These are phyloP conservation scores for Hericium alpestre DNA, from an alignment of 768 basidiomycete species.

Conservation along the genomic window DNA sequence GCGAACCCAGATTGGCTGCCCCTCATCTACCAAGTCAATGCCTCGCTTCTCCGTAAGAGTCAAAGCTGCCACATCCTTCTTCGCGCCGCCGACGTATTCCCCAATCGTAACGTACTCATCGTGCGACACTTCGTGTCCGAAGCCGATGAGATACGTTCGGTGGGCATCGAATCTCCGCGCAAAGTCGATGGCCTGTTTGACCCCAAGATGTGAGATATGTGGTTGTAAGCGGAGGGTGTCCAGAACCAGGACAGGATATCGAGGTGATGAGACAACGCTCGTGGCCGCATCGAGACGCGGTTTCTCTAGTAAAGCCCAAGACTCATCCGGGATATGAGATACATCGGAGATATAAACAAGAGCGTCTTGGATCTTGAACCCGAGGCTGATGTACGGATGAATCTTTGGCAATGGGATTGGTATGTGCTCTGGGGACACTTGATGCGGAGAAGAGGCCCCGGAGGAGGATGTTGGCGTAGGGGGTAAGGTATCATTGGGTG, in stretches of 20 bases:
- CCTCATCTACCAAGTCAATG: constrained; percentile 37
- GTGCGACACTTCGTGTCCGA: constrained; percentile 68
- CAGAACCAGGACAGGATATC: constrained; percentile 17
- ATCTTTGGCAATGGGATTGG: constrained; percentile 20
- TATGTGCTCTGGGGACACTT: constrained; percentile 2
- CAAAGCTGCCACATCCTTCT: constrained; percentile 13
- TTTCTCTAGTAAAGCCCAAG: constrained; percentile 42
- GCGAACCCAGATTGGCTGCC: constrained; percentile 45
- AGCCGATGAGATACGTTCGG: constrained; percentile 65
- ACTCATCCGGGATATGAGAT: constrained; percentile 64
- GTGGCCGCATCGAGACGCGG: constrained; percentile 15
- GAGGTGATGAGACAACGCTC: not conserved
- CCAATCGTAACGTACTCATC: constrained; percentile 65
- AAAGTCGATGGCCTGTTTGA: constrained; percentile 48
- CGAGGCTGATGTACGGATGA: constrained; percentile 55
- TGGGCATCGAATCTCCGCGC: constrained; percentile 47
- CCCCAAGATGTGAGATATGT: constrained; percentile 64
- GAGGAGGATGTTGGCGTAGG: constrained; percentile 14
- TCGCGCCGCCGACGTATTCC: constrained; percentile 34
- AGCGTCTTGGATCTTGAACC: constrained; percentile 56
- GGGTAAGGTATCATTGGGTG: constrained; percentile 26
- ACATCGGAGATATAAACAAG: constrained; percentile 79
- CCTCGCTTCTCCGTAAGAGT: constrained; percentile 30
- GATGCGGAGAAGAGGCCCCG: not conserved
- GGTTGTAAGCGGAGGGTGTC: not conserved